Evolutionary conservation across 495 filamentous ascomycete genomes (phyloP), one percentile per base, ranked within the genome.

Genomic region (Tetracladium setigerum): DNA sequence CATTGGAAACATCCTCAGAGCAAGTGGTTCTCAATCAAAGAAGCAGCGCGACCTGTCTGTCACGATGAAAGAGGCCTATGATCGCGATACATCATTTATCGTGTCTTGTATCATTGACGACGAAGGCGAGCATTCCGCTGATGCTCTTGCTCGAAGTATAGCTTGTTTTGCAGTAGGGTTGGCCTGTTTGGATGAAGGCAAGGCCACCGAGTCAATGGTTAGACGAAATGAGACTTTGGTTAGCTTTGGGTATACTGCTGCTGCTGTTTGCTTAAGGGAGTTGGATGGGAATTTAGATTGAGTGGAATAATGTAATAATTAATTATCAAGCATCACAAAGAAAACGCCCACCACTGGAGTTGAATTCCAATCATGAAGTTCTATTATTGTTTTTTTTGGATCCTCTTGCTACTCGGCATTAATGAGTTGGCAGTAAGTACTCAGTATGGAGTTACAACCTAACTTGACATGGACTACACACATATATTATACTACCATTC

Each of bases 1-100:
- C 59, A 72, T 77, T 27, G 86, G 87, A 22, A 76, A 69, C 34
- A 83, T 94, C 41, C 63, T 90, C 16, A 86, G 82, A 46, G 80
- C 73, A 38, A 68, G 62, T 0, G 79, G 81, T 19, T 62, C 62
- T 4, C 78, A 79, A 50, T 79, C 68, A 13, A 71, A 66, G 41
- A 69, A 77, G 1, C 80, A 88, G 48, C 78, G 79, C 36, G 86
- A 91, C 38, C 62, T 60, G 2, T 81, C 78, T 2, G 62, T 60
- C 1, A 71, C 64, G 12, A 71, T 89, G 67, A 79, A 74, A 43
- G 82, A 86, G 9, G 75, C 76, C 15, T 84, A 78, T 33, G 70
- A 62, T 44, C 49, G 55, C 43, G 52, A 62, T 47, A n/a, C 53
- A 12, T 11, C 49, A 27, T 43, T 51, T 41, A 50, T 41, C 39